Conservation (phyloP, 306 rosid species). For the Adenanthera pavonina region DNA sequence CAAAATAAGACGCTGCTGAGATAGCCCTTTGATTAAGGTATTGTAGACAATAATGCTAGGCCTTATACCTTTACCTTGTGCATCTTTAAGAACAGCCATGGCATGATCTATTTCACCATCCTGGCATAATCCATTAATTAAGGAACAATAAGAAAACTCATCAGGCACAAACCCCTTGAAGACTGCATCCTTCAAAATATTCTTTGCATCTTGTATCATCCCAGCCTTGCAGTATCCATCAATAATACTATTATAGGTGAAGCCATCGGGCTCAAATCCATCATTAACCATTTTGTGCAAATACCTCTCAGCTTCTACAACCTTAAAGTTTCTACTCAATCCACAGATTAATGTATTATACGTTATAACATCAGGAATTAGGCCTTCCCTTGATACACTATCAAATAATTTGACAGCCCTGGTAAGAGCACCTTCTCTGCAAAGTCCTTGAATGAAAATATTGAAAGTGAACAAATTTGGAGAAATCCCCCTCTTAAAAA, state of each 20-base stretch:
- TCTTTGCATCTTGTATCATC: conserved; percentile 69
- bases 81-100: conserved; percentile 68
- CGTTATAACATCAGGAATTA: conserved; percentile 80
- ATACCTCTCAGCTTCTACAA: conserved; percentile 71
- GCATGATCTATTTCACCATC: conserved; percentile 78
- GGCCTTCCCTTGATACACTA: conserved; percentile 58
- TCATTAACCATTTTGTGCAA: conserved; percentile 79
- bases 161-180: conserved; percentile 87
- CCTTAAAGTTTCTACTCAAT: conserved; percentile 65
- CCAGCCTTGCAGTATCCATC: conserved; percentile 84
- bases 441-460: conserved; percentile 82
- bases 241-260: conserved; percentile 80
- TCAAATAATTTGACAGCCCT: conserved; percentile 60
- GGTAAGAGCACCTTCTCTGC: conserved; percentile 60
- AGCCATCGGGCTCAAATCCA: conserved; percentile 77
- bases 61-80: conserved; percentile 64
- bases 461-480: conserved; percentile 83
- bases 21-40: conserved; percentile 79
- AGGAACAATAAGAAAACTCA: conserved; percentile 83
- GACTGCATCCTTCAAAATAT: conserved; percentile 73
- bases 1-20: conserved; percentile 76
- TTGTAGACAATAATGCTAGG: conserved; percentile 76
- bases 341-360: conserved; percentile 83
- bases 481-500: conserved; percentile 75
- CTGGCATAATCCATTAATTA: conserved; percentile 69